Conservation (phyloP, 768 basidiomycete genomes). For the Naganishia vaughanmartiniae region DNA sequence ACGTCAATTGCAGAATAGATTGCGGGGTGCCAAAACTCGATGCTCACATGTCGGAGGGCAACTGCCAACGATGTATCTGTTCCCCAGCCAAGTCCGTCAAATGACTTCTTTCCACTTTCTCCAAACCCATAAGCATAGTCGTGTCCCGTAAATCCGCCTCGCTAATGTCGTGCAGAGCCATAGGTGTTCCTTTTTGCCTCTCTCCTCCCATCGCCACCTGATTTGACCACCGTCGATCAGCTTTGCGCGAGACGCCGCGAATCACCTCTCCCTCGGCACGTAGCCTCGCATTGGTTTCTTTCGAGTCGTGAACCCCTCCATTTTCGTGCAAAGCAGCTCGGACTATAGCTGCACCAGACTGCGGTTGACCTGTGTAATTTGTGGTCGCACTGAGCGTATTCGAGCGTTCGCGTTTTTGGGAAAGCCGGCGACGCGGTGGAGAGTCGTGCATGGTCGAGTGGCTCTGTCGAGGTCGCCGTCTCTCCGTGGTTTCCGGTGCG, state of each 20-base stretch:
- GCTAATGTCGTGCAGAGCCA: constrained; percentile 9
- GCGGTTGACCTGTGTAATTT: not conserved
- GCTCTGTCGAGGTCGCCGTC: not conserved
- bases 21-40: not conserved
- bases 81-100: constrained; percentile 43
- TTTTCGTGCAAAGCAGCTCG: constrained; percentile 15
- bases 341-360: constrained; percentile 14
- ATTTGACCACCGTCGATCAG: constrained; percentile 10
- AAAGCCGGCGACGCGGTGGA: not conserved
- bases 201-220: constrained; percentile 6
- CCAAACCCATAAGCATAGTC: constrained; percentile 51
- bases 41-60: constrained; percentile 12
- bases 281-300: constrained; percentile 6
- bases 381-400: not conserved
- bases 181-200: constrained; percentile 2
- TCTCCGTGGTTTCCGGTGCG: constrained; percentile 1
- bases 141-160: constrained; percentile 49
- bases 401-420: constrained; percentile 8
- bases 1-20: not conserved
- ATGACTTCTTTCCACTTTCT: constrained; percentile 36
- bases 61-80: constrained; percentile 30
- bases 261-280: constrained; percentile 25
- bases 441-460: not conserved
- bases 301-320: not conserved
- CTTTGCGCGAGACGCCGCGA: constrained; percentile 20